Base-by-base conservation (phyloP, 2,329 filamentous ascomycete species). In the Proliferodiscus dingleyae region DNA sequence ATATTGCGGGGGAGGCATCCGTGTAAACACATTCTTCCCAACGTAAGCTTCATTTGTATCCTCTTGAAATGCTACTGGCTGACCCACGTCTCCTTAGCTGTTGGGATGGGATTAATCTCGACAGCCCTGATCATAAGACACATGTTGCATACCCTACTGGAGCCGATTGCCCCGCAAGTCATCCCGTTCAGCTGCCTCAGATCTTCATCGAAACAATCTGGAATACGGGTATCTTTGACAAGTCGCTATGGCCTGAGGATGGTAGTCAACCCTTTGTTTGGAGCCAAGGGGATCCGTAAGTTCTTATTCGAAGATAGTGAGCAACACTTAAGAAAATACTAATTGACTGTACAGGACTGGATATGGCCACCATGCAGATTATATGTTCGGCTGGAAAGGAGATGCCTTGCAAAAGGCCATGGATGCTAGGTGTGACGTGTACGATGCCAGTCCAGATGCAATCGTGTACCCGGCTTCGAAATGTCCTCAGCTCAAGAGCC, bases 311-410 rank as follows among this genome's bases (percentile, higher is more conserved):
- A n/a, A n/a, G n/a, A n/a, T n/a, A n/a, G n/a, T n/a, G n/a, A n/a
- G n/a, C n/a, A n/a, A n/a, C n/a, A n/a, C n/a, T n/a, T n/a, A n/a
- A n/a, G n/a, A n/a, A n/a, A n/a, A n/a, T n/a, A 18, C n/a, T 18
- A 19, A 18, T 26, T 13, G n/a, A n/a, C 74, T 21, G 30, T n/a
- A 29, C 26, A 19, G 37, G 7, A 67, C 67, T 34, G 72, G 71
- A 34, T 64, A 69, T 16, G 71, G 71, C 6, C 71, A 70, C 11
- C 71, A 74, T 58, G 71, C 71, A 21, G 72, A 75, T 59, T 75
- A 74, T 58, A 59, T 74, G 51, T 74, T 74, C 54, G 71, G 71
- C 52, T 73, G 71, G 71, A 68, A 73, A 57, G 69, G 64, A 49
- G 64, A 73, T 56, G 62, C 66, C 5, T 67, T 75, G 36, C 72